These are phyloP conservation scores for Rhizopus microsporus DNA, from an alignment of 371 early-diverging fungal species.

Conservation along the genomic window DNA sequence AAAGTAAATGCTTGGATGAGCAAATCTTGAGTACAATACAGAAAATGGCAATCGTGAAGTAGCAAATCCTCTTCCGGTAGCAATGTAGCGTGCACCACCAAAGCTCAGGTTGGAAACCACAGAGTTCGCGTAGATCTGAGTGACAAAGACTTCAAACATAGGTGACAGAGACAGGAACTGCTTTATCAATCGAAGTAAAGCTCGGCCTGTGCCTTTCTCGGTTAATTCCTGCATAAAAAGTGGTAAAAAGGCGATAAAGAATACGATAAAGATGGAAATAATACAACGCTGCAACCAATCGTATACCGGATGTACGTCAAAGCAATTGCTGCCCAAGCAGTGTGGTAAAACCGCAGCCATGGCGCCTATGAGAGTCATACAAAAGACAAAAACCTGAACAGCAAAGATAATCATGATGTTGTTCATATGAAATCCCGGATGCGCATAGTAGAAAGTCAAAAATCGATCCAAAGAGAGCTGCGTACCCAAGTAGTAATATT, in stretches of 20 bases:
- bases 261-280: constrained; percentile 76
- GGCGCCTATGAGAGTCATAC: constrained; percentile 74
- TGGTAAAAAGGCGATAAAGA: constrained; percentile 84
- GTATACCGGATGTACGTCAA: constrained; percentile 68
- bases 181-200: constrained; percentile 73
- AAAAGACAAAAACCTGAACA: constrained; percentile 81
- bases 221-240: constrained; percentile 84
- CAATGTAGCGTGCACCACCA: constrained; percentile 87
- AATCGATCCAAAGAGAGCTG: constrained; percentile 82
- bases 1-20: constrained; percentile 81
- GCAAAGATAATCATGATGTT: constrained; percentile 89
- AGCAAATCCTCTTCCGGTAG: constrained; percentile 90
- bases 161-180: constrained; percentile 85
- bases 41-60: constrained; percentile 83
- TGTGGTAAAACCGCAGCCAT: constrained; percentile 64
- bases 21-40: constrained; percentile 78
- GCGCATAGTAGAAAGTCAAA: constrained; percentile 86
- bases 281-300: constrained; percentile 85
- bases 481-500: constrained; percentile 86
- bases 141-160: constrained; percentile 88
- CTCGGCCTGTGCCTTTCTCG: constrained; percentile 81
- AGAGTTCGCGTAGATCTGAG: constrained; percentile 85
- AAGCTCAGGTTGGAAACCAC: constrained; percentile 82
- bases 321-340: constrained; percentile 61
- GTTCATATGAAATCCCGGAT: constrained; percentile 91